Evolutionary conservation across 169 alveolate species (phyloP), one percentile per base, ranked within the genome.

Genomic region (Sarcocystis neurona): DNA sequence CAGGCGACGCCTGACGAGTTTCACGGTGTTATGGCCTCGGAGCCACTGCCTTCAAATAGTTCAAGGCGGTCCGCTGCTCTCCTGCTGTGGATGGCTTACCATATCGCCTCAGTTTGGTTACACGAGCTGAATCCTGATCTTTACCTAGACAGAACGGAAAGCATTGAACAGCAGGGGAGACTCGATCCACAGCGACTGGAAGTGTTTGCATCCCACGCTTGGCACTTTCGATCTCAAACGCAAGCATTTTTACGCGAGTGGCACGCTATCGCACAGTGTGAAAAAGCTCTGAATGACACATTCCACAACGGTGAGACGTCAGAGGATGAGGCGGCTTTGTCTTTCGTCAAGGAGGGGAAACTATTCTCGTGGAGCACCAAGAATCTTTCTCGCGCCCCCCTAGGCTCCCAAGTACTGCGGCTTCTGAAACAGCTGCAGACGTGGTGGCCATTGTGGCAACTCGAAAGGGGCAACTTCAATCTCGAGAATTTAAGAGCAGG

Each of bases 51-150:
- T 10, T 47, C 34, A 15, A 12, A 3, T 39, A 3, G 58, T 6
- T 34, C 41, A 39, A 32, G 82, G 32, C 82, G 41, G 58, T 72
- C 82, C 34, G 32, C 56, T 39, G 82, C 41, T 30, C 84, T 84
- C 48, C 80, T 84, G 0, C 89, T 75, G 27, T 84, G 89, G 89
- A 74, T 84, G 63, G 89, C 89, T 30, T 37, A 60, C 46, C 68
- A 63, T 37, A 20, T 84, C 43, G 53, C 43, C 5, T 48, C 48
- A 18, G 72, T 63, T 41, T 84, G 89, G 89, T 72, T 84, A 0
- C 84, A 46, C 46, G 89, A 84, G 48, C 89, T 84, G 12, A 46
- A 63, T 20, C 84, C 89, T 5, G 89, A 84, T 43, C 30, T 8
- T n/a, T 84, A 44, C 50, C 50, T 84, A 6, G 89, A 84, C 70